phyloP scores from a whole-genome alignment of 2,329 filamentous ascomycete genomes.

The Sporothrix variecibatus region DNA sequence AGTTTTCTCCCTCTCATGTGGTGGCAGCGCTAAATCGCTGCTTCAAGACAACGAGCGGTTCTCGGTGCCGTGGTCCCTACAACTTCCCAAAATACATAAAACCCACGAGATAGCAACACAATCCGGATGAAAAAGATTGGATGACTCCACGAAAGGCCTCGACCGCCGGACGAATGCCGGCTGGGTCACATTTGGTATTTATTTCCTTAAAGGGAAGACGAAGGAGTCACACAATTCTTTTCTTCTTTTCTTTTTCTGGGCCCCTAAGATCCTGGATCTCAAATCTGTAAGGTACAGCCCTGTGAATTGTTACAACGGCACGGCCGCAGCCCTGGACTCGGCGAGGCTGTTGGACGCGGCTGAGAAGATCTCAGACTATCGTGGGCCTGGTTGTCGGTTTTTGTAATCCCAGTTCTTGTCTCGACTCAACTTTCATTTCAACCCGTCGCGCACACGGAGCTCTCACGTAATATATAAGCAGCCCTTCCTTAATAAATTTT shows the following conservation, averaged over 20 bases:
- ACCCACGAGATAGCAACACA: background rate
- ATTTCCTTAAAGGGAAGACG: background rate
- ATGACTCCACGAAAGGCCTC: background rate
- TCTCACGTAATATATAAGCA: background rate
- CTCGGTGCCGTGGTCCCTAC: conserved; percentile 10
- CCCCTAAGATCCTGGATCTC: background rate
- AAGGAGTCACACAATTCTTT: background rate
- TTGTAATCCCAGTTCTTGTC: background rate
- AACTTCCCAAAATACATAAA: background rate
- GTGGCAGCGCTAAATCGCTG: background rate
- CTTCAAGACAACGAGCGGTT: conserved; percentile 13
- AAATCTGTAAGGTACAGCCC: background rate
- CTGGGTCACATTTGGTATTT: background rate
- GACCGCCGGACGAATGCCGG: background rate
- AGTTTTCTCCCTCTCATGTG: conserved; percentile 12
- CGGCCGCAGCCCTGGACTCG: background rate
- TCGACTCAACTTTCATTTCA: background rate
- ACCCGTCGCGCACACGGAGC: background rate
- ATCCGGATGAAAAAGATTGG: background rate
- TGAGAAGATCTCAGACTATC: background rate
- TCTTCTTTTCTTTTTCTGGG: background rate
- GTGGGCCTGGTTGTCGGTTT: conserved; percentile 7
- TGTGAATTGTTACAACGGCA: background rate
- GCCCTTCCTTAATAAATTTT: background rate
- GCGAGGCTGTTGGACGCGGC: conserved; percentile 1